These are phyloP conservation scores for Corchorus olitorius DNA, from an alignment of 345 rosid species.

Conservation along the genomic window DNA sequence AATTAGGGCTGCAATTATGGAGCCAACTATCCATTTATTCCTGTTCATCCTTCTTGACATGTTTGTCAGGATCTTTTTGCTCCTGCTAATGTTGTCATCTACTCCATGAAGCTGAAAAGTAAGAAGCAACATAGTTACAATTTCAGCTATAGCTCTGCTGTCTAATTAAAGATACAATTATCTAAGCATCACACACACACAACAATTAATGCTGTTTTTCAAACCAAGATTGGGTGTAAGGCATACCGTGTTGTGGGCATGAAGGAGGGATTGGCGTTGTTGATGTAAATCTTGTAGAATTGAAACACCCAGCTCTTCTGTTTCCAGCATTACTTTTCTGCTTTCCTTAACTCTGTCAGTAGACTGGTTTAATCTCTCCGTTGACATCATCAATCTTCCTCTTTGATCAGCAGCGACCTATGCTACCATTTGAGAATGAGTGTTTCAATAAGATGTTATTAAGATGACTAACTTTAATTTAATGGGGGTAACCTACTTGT, in stretches of 20 bases:
- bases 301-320: constrained; percentile 71
- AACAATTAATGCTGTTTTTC: neutral
- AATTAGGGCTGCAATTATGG: constrained; percentile 37
- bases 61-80: constrained; percentile 53
- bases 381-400: constrained; percentile 57
- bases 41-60: constrained; percentile 60
- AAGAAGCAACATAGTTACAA: neutral
- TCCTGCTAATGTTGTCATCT: constrained; percentile 56
- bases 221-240: neutral
- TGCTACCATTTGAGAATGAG: constrained; percentile 1
- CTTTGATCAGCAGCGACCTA: constrained; percentile 65
- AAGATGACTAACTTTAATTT: neutral
- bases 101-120: constrained; percentile 57
- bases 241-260: constrained; percentile 50
- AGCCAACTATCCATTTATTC: constrained; percentile 56
- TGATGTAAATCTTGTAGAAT: constrained; percentile 69
- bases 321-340: constrained; percentile 67
- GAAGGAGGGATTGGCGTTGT: constrained; percentile 60
- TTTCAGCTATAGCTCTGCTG: neutral
- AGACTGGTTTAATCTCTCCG: constrained; percentile 58
- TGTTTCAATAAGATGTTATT: neutral
- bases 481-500: neutral
- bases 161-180: neutral
- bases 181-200: neutral
- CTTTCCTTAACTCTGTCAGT: constrained; percentile 61